These are phyloP conservation scores for Coprinopsis strossmayeri DNA, from an alignment of 768 basidiomycete species.

Conservation along the genomic window DNA sequence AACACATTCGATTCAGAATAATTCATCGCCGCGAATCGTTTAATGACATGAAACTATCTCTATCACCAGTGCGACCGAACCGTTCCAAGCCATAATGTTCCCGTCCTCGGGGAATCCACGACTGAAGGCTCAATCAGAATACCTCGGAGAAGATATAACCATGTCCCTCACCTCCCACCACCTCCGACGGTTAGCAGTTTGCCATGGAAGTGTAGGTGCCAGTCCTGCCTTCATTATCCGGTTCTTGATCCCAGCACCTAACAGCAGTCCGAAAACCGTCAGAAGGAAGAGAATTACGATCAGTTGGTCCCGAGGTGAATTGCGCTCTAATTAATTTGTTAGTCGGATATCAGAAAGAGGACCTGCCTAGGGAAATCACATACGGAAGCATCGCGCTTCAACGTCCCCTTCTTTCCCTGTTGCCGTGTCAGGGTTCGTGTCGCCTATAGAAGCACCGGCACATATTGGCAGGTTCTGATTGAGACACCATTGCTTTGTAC, in stretches of 20 bases:
- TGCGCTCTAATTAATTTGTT: constrained; percentile 58
- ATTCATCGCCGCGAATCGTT: background rate
- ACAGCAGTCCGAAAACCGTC: constrained; percentile 77
- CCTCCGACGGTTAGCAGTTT: constrained; percentile 39
- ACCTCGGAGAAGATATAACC: background rate
- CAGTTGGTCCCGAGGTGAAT: constrained; percentile 92
- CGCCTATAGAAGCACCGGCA: constrained; percentile 72
- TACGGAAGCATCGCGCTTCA: constrained; percentile 93
- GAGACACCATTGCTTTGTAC: constrained; percentile 93
- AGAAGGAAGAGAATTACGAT: constrained; percentile 89
- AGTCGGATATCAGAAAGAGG: constrained; percentile 4
- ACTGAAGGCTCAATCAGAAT: constrained; percentile 23
- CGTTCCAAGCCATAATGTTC: constrained; percentile 39
- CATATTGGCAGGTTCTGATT: constrained; percentile 88
- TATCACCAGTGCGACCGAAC: constrained; percentile 37
- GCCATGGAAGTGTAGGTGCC: constrained; percentile 57
- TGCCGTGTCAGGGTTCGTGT: constrained; percentile 86
- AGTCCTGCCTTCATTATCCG: constrained; percentile 77
- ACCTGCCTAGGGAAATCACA: constrained; percentile 23
- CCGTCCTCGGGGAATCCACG: constrained; percentile 49
- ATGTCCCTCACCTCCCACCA: constrained; percentile 79
- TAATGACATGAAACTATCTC: background rate
- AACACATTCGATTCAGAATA: background rate
- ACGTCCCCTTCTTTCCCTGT: constrained; percentile 96
- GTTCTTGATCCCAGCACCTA: constrained; percentile 79